Conservation (phyloP, 257 asterid species). For the Schizonepeta tenuifolia region DNA sequence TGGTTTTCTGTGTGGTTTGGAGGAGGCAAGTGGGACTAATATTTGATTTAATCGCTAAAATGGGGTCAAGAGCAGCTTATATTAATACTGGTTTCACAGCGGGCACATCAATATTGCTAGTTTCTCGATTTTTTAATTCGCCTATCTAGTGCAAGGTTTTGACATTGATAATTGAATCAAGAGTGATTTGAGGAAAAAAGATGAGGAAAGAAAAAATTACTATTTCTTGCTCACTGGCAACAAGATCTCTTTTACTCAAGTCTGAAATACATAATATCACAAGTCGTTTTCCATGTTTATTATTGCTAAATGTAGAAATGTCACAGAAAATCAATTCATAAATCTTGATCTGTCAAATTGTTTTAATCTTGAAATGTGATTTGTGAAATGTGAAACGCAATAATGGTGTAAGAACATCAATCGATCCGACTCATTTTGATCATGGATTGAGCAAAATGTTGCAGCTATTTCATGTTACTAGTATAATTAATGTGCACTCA, state of each 20-base stretch:
- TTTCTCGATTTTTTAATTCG: neutral
- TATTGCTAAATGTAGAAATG: neutral
- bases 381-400: too few relatives aligned
- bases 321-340: neutral
- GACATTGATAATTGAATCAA: slow-evolving; percentile 26
- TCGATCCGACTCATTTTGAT: neutral
- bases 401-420: neutral
- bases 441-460: neutral
- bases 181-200: slow-evolving; percentile 8
- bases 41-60: slow-evolving; percentile 1
- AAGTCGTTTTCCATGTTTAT: neutral
- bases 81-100: slow-evolving; percentile 12
- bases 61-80: slow-evolving; percentile 7
- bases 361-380: neutral
- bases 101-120: neutral
- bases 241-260: neutral
- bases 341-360: slow-evolving; percentile 4
- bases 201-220: neutral
- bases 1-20: slow-evolving; percentile 21
- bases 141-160: slow-evolving; percentile 14
- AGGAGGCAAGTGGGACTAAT: slow-evolving; percentile 42
- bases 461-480: slow-evolving; percentile 1
- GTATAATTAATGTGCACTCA: too few relatives aligned
- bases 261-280: neutral
- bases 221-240: slow-evolving; percentile 7